phyloP scores from a whole-genome alignment of 2,329 filamentous ascomycete species.

The Sarocladium strictum region DNA sequence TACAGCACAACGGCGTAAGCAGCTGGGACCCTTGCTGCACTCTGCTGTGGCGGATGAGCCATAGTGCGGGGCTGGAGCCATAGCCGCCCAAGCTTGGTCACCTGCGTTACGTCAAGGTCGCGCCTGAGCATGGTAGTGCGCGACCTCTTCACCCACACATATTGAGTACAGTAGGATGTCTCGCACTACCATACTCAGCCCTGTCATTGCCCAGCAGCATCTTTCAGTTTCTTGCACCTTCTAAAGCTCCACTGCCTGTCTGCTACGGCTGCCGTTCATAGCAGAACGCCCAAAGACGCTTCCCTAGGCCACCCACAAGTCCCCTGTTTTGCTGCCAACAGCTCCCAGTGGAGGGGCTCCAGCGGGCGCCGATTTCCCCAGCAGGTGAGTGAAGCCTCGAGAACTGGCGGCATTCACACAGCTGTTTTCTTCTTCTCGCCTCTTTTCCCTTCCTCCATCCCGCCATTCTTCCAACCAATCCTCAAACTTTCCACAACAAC shows the following conservation, averaged over 20 bases:
- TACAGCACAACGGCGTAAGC: neutral
- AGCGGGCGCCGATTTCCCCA: neutral
- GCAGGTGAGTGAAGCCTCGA: constrained; percentile 3
- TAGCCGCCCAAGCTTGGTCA: neutral
- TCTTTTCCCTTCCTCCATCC: constrained; percentile 1
- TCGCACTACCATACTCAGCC: neutral
- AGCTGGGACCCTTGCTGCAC: neutral
- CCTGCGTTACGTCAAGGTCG: neutral
- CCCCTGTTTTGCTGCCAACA: neutral
- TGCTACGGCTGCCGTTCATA: constrained; percentile 13
- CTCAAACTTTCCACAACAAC: neutral
- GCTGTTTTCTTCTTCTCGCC: neutral
- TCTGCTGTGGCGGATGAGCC: neutral
- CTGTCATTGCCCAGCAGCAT: constrained; percentile 18
- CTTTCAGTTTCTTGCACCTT: constrained; percentile 40
- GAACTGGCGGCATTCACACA: neutral
- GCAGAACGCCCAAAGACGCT: neutral
- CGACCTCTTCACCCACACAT: neutral
- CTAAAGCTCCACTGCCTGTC: constrained; percentile 19
- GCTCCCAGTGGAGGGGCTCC: neutral
- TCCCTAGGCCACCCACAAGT: neutral
- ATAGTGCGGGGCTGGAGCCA: constrained; percentile 1
- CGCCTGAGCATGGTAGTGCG: neutral
- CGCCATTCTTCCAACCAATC: neutral
- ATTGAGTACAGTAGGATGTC: neutral